Conservation (phyloP, 2,329 filamentous ascomycete genomes). For the Alternaria postmessia region DNA sequence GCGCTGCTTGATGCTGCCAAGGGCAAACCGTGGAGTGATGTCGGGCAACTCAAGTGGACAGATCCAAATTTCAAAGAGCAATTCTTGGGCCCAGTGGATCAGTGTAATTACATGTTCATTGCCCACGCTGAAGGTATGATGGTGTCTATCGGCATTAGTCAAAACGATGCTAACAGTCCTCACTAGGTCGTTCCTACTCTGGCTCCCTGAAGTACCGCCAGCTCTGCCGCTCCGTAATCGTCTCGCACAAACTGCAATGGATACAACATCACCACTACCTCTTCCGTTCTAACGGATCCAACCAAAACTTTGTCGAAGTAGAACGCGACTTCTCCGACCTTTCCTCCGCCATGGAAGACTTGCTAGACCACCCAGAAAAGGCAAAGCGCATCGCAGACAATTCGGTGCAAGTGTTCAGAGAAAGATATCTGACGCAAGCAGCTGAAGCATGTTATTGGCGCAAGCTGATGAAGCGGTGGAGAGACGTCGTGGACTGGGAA, state of each 20-base stretch:
- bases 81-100: constrained; percentile 60
- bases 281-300: constrained; percentile 35
- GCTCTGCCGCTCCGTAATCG: constrained; percentile 55
- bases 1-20: constrained; percentile 39
- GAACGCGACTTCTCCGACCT: constrained; percentile 47
- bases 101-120: constrained; percentile 64
- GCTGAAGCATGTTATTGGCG: constrained; percentile 47
- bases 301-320: constrained; percentile 48
- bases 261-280: constrained; percentile 48
- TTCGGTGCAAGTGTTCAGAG: constrained; percentile 39
- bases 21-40: constrained; percentile 45
- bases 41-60: constrained; percentile 42
- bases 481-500: constrained; percentile 37
- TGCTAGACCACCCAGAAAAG: constrained; percentile 43
- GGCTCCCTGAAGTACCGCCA: constrained; percentile 63
- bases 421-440: constrained; percentile 43
- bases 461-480: constrained; percentile 32
- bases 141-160: neutral
- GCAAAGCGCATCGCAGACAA: constrained; percentile 47
- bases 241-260: constrained; percentile 48
- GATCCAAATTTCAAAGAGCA: constrained; percentile 48
- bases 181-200: constrained; percentile 54
- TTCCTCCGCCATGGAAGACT: constrained; percentile 38
- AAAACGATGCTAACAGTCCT: constrained; percentile 22
- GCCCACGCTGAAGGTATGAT: constrained; percentile 61